phyloP scores from a whole-genome alignment of 2,329 filamentous ascomycete species.

The Elsinoe australis region DNA sequence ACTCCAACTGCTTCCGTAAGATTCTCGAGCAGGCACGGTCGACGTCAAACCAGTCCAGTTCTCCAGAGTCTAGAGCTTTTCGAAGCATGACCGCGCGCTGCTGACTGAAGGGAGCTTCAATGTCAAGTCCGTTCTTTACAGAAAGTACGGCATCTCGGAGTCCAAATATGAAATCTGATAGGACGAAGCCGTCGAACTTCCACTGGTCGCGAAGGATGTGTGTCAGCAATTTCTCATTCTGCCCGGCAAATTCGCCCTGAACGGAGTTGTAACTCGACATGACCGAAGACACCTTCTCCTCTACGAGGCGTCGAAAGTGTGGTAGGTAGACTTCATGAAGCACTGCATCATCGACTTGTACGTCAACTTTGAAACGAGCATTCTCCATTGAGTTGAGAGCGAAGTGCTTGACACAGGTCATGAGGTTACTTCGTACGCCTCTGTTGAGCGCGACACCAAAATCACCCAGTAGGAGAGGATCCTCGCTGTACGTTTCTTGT shows the following conservation, averaged over 20 bases:
- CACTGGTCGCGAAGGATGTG: constrained; percentile 20
- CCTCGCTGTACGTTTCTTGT: constrained; percentile 26
- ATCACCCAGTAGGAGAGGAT: constrained; percentile 24
- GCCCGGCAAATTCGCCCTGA: constrained; percentile 20
- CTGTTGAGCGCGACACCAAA: constrained; percentile 24
- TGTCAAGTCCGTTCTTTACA: constrained; percentile 21
- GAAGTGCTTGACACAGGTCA: constrained; percentile 29
- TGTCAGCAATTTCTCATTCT: constrained; percentile 19
- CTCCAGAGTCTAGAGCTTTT: constrained; percentile 9
- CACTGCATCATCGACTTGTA: constrained; percentile 24
- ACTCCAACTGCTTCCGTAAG: constrained; percentile 15
- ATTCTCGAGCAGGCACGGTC: constrained; percentile 16
- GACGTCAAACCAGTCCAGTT: constrained; percentile 10
- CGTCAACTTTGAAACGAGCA: constrained; percentile 26
- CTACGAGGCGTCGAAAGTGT: constrained; percentile 20
- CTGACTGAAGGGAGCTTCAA: constrained; percentile 21
- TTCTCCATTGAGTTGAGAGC: constrained; percentile 30
- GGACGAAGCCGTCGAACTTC: constrained; percentile 20
- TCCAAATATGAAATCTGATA: constrained; percentile 21
- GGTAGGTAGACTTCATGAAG: constrained; percentile 27
- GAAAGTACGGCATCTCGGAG: constrained; percentile 19
- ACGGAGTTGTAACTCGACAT: constrained; percentile 22
- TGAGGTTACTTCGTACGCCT: constrained; percentile 25
- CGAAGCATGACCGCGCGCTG: constrained; percentile 15
- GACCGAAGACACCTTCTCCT: constrained; percentile 18